Evolutionary conservation across 768 basidiomycete genomes (phyloP).

Genomic region (Boletus reticulatus): DNA sequence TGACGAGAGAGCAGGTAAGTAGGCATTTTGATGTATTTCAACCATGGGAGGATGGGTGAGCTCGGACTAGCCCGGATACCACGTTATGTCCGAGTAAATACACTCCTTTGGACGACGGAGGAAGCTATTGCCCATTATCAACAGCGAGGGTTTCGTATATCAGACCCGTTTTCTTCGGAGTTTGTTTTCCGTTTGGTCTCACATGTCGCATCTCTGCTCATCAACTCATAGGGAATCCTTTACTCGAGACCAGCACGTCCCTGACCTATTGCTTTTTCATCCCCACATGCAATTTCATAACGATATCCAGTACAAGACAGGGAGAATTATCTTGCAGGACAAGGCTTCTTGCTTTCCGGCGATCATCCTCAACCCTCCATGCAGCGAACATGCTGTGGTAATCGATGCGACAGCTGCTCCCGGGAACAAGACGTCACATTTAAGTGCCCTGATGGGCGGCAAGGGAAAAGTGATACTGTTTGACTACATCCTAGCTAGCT

Average conservation of each 20-base stretch:
- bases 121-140: conserved; percentile 60
- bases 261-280: conserved; percentile 76
- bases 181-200: conserved; percentile 21
- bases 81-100: conserved; percentile 85
- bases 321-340: conserved; percentile 91
- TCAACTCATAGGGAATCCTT: conserved; percentile 53
- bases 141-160: conserved; percentile 52
- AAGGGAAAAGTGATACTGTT: conserved; percentile 63
- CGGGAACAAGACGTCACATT: conserved; percentile 95
- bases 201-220: not conserved
- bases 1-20: conserved; percentile 64
- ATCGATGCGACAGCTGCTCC: conserved; percentile 97
- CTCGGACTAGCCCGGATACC: conserved; percentile 59
- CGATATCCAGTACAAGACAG: conserved; percentile 68
- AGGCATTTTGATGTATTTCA: not conserved
- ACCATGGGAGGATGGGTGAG: not conserved
- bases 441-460: conserved; percentile 84
- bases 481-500: not conserved
- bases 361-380: conserved; percentile 74
- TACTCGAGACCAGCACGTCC: conserved; percentile 74
- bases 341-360: conserved; percentile 98
- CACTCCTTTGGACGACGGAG: conserved; percentile 60
- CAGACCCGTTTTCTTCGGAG: conserved; percentile 54
- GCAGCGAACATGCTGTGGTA: conserved; percentile 49
- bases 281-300: conserved; percentile 65